Evolutionary conservation across 2,329 filamentous ascomycete genomes (phyloP), one percentile per base, ranked within the genome.

Genomic region (Nemania serpens): DNA sequence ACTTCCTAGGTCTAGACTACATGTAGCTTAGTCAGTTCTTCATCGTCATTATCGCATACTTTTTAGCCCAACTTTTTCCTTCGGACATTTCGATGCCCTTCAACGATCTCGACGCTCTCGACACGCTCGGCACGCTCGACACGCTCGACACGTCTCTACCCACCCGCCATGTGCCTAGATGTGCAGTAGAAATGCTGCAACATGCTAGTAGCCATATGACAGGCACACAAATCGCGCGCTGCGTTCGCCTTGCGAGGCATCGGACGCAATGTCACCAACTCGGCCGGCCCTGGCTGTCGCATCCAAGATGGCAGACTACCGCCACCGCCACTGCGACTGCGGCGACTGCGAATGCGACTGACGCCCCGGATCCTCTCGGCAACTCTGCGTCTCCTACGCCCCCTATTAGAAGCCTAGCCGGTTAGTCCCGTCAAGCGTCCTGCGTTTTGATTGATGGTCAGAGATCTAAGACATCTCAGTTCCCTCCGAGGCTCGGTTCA

Each of bases 401-500:
- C 25, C 25, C 7, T 4, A 29, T 3, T 15, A 64, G 62, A 20
- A 78, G 70, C 22, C 74, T 84, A 61, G 76, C 79, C 37, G 65
- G 81, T 83, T 70, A 72, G 79, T 71, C 42, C 47, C 46, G 61
- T 9, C 45, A 61, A 12, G 51, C 34, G 15, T 34, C 15, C 33
- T 18, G 22, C 45, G 22, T 57, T 48, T 10, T 47, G 34, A 49
- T 58, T 3, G 39, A 52, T 33, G n/a, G 37, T 5, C 11, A 48
- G 25, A 10, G 7, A 42, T 59, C 64, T 68, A 60, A 68, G 61
- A 60, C 36, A n/a, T 46, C 45, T 10, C 63, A 82, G 79, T 84
- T 33, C 71, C 77, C 0, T 83, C 84, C 6, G 77, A 83, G 58
- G 81, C 91, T 50, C 88, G 95, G 67, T 91, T 90, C 79, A 99